Evolutionary conservation across 2,329 filamentous ascomycete species (phyloP), one percentile per base, ranked within the genome.

Genomic region (Aspergillus phoenicis): DNA sequence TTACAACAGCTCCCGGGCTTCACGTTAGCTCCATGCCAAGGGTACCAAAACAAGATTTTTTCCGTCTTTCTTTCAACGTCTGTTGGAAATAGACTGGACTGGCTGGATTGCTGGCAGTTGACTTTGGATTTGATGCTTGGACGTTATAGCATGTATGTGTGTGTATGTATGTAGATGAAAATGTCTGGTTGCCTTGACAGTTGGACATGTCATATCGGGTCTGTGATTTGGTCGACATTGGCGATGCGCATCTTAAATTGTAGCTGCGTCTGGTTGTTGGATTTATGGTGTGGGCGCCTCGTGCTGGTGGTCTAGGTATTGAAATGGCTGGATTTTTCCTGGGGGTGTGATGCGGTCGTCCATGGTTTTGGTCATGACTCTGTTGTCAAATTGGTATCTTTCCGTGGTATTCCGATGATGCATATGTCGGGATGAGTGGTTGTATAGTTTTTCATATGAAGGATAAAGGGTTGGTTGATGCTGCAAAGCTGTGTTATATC

Each of bases 1-100:
- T 17, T 64, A 66, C 61, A 65, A 63, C 28, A 43, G 22, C 24
- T 30, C 5, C 38, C 24, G 2, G 17, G n/a, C 17, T 33, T 45
- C 43, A 43, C 38, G 24, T 55, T 55, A 53, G 52, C 52, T 30
- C 52, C 11, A 17, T 26, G 47, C 47, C 26, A 36, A 36, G 33
- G 39, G 45, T 17, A n/a, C 13, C 22, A 49, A 15, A 24, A n/a
- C 8, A 24, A 26, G 22, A 8, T 30, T 17, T 49, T 17, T 15
- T 47, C 15, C 20, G 4, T 43, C 39, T 20, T 15, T 43, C 39
- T 43, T 45, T 45, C 33, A 49, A 24, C 15, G 24, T 30, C 13
- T 3, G 24, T 11, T 22, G 22, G 20, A 13, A 2, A 24, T 20
- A 3, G 2, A 8, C 2, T 36, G 11, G 33, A 36, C 33, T 36